Conservation (phyloP, 1,284 basidiomycete species). For the Leccinum fuscescens region DNA sequence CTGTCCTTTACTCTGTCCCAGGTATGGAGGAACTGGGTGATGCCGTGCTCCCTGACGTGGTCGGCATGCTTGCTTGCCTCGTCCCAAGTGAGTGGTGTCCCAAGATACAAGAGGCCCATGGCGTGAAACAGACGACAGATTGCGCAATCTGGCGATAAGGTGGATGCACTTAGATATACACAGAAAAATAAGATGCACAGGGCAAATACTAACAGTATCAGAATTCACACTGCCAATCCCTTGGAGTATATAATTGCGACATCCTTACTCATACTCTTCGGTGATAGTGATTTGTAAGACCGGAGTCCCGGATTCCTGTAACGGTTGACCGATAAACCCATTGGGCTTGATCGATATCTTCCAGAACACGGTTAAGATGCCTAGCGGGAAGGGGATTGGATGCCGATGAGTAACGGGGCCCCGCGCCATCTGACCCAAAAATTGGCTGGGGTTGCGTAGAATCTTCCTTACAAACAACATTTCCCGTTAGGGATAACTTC, state of each 20-base stretch:
- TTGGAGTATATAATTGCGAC: background rate
- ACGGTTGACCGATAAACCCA: background rate
- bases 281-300: slow-evolving; percentile 23
- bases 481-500: background rate
- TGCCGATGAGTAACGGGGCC: background rate
- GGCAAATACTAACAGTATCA: background rate
- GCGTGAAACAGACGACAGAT: slow-evolving; percentile 11
- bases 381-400: background rate
- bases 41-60: slow-evolving; percentile 91
- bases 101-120: slow-evolving; percentile 95
- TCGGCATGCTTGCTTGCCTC: slow-evolving; percentile 86
- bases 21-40: slow-evolving; percentile 91
- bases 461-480: background rate
- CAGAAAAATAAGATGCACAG: background rate
- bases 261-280: slow-evolving; percentile 22
- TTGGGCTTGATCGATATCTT: background rate
- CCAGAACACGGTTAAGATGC: background rate
- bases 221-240: background rate
- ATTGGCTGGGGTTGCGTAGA: background rate
- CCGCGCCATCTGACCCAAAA: background rate
- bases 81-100: slow-evolving; percentile 92
- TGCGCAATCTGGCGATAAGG: slow-evolving; percentile 12
- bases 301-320: background rate
- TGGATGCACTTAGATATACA: background rate
- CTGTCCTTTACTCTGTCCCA: slow-evolving; percentile 93